Base-by-base conservation (phyloP, 495 filamentous ascomycete genomes). In the Daldinia decipiens region DNA sequence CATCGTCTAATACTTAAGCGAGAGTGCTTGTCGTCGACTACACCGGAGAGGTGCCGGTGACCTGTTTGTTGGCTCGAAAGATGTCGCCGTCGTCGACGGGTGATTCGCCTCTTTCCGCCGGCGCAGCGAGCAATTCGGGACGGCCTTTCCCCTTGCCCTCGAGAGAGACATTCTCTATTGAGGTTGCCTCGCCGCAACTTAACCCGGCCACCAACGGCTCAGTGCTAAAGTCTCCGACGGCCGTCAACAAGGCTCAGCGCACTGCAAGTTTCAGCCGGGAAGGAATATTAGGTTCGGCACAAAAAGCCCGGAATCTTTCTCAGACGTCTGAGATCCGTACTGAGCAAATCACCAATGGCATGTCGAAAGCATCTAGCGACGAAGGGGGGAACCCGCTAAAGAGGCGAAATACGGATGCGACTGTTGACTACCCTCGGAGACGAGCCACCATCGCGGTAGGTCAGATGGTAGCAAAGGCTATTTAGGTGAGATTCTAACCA, bases 371-470 rank as follows among this genome's bases (percentile, higher is more conserved):
- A 31, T 73, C 78, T 31, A 83, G 80, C 66, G 84, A 87, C 59
- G 84, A 87, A 74, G 81, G 81, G 47, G 77, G 55, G 9, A 87
- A 87, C 66, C 85, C 85, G 17, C 68, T 87, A 43, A 90, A 90
- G 77, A 86, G 89, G 75, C 87, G 89, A 75, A 88, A 88, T 65
- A 90, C 85, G 32, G 87, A 90, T 67, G 87, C 87, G 59, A 86
- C 84, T 26, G 82, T 88, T 50, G 89, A 91, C 69, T 92, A 91
- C 67, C 89, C 89, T 19, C 81, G 90, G 76, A 83, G 90, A 74
- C 83, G 89, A 70, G 89, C 90, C 63, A 92, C 89, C 7, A 91
- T 92, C 75, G 90, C 90, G 65, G 90, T 92, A 87, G 73, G 89
- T 82, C 58, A 32, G 58, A 61, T 34, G 59, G 65, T 31, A 60